Evolutionary conservation across 78 protist genomes (phyloP).

Genomic region (Trichosphaerium sp.): DNA sequence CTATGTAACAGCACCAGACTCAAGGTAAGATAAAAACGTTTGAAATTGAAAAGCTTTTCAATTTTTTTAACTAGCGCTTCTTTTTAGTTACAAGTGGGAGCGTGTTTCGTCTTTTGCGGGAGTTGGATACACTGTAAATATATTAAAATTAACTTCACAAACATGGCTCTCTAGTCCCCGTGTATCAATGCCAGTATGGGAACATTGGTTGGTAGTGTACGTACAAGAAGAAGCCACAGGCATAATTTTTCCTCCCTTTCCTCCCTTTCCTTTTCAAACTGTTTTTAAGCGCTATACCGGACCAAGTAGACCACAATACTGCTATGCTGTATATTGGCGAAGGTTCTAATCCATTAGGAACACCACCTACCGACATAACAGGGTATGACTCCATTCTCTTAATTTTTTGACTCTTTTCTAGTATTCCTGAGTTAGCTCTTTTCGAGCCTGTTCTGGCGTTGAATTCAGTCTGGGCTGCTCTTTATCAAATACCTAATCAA

Average conservation of each 20-base stretch:
- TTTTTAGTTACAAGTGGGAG: slow-evolving; percentile 34
- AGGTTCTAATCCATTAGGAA: too few relatives aligned
- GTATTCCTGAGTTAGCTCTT: too few relatives aligned
- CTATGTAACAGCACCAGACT: slow-evolving; percentile 29
- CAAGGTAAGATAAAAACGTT: not conserved
- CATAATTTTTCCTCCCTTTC: too few relatives aligned
- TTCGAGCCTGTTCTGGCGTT: slow-evolving; percentile 24
- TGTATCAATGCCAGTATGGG: slow-evolving; percentile 38
- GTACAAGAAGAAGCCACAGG: not conserved
- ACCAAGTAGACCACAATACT: not conserved
- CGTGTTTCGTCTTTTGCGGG: slow-evolving; percentile 11
- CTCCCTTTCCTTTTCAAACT: too few relatives aligned
- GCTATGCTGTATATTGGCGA: slow-evolving; percentile 31
- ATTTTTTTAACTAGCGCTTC: too few relatives aligned
- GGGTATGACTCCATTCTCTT: too few relatives aligned
- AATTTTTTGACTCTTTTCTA: too few relatives aligned
- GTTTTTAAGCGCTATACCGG: slow-evolving; percentile 44
- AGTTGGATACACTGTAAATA: slow-evolving; percentile 2
- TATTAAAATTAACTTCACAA: slow-evolving; percentile 43
- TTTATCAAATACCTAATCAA: slow-evolving; percentile 50
- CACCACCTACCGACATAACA: too few relatives aligned
- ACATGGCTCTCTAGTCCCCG: slow-evolving; percentile 28
- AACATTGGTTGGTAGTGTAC: slow-evolving; percentile 40
- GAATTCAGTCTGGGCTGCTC: slow-evolving; percentile 10
- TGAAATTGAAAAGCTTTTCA: not conserved